Conservation (phyloP, 2,329 filamentous ascomycete genomes). For the Ciborinia camelliae region DNA sequence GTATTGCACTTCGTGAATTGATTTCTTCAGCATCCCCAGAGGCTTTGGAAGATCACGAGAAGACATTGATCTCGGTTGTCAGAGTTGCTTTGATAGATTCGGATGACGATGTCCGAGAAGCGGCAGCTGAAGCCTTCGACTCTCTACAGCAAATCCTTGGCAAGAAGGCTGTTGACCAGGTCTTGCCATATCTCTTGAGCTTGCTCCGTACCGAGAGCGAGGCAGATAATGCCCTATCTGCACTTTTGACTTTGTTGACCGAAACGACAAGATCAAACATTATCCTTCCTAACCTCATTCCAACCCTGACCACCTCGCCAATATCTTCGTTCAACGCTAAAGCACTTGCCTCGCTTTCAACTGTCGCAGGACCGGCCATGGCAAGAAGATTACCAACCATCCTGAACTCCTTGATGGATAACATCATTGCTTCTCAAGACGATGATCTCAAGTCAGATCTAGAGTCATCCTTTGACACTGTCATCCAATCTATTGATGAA, state of each 20-base stretch:
- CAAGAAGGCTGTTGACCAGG: constrained; percentile 92
- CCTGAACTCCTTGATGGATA: constrained; percentile 91
- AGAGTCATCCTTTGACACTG: constrained; percentile 77
- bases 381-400: constrained; percentile 85
- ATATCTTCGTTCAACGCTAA: constrained; percentile 94
- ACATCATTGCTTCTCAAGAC: constrained; percentile 74
- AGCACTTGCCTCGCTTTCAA: constrained; percentile 85
- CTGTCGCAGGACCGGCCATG: constrained; percentile 88
- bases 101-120: constrained; percentile 86
- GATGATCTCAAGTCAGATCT: constrained; percentile 71
- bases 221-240: constrained; percentile 88
- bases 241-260: constrained; percentile 88
- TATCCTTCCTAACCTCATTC: constrained; percentile 92
- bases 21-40: constrained; percentile 86
- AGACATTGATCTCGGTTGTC: constrained; percentile 90
- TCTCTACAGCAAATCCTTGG: constrained; percentile 89
- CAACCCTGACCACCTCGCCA: constrained; percentile 83
- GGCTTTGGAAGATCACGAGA: constrained; percentile 88
- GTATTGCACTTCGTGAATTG: constrained; percentile 89
- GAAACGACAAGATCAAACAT: constrained; percentile 93
- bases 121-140: constrained; percentile 95
- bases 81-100: constrained; percentile 88
- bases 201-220: constrained; percentile 82
- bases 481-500: constrained; percentile 90
- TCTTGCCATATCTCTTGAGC: constrained; percentile 85